Percentiles rank a stretch among this genome's conserved stretches.
These are phyloP conservation scores for Myrmaecium sp. DNA, from an alignment of 2,329 filamentous ascomycete species.

Conservation along the genomic window DNA sequence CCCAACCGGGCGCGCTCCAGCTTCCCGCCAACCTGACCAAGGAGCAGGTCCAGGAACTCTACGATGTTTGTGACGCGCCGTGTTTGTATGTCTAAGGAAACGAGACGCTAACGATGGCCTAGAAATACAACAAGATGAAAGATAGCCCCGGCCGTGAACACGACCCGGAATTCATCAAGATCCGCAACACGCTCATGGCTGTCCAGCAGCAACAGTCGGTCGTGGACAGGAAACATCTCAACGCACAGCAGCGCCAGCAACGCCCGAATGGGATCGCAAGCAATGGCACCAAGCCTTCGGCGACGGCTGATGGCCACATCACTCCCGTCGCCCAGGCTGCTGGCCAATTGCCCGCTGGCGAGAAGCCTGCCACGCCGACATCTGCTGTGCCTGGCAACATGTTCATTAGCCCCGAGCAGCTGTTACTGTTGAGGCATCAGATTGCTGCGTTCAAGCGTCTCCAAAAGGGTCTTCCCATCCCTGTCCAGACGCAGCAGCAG, in stretches of 20 bases:
- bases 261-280: slow-evolving; percentile 34
- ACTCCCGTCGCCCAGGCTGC: slow-evolving; percentile 11
- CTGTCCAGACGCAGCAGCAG: slow-evolving; percentile 60
- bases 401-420: slow-evolving; percentile 65
- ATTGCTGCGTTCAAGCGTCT: slow-evolving; percentile 84
- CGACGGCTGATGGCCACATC: slow-evolving; percentile 9
- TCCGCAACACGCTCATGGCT: slow-evolving; percentile 54
- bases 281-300: slow-evolving; percentile 29
- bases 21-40: slow-evolving; percentile 54
- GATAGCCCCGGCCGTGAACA: slow-evolving; percentile 60
- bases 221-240: slow-evolving; percentile 31
- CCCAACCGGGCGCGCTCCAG: slow-evolving; percentile 38
- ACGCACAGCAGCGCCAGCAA: slow-evolving; percentile 27
- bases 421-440: slow-evolving; percentile 63
- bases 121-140: slow-evolving; percentile 89
- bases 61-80: slow-evolving; percentile 23
- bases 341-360: slow-evolving; percentile 20
- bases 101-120: slow-evolving; percentile 19
- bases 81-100: slow-evolving; percentile 3
- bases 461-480: slow-evolving; percentile 72
- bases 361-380: slow-evolving; percentile 13
- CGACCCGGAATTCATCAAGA: slow-evolving; percentile 78
- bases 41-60: slow-evolving; percentile 62
- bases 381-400: slow-evolving; percentile 10
- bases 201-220: slow-evolving; percentile 49